phyloP scores from a whole-genome alignment of 768 basidiomycete species.

The Plicaturopsis crispa region DNA sequence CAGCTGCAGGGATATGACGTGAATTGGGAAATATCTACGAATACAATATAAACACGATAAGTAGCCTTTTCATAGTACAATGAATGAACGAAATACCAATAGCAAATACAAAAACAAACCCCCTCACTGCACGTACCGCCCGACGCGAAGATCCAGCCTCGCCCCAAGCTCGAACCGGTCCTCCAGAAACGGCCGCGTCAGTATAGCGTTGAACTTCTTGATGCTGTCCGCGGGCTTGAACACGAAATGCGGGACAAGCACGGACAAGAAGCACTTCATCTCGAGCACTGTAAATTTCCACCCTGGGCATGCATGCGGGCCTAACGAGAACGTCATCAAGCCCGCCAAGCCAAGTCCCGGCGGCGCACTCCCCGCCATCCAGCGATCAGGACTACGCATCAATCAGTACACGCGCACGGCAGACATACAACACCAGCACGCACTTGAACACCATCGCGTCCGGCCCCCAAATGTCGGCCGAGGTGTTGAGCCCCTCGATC shows the following conservation, averaged over 20 bases:
- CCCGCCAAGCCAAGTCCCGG: constrained; percentile 39
- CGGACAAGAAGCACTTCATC: constrained; percentile 43
- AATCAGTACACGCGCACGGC: constrained; percentile 4
- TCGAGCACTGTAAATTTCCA: constrained; percentile 39
- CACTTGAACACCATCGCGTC: constrained; percentile 50
- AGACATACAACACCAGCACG: constrained; percentile 12
- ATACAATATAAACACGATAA: no score
- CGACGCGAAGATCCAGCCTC: constrained; percentile 31
- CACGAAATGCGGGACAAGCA: constrained; percentile 35
- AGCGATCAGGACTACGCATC: constrained; percentile 43
- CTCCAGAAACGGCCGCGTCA: constrained; percentile 41
- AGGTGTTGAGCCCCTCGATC: constrained; percentile 46
- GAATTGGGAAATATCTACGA: no score
- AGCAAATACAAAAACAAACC: no score
- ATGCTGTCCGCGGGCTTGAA: constrained; percentile 36
- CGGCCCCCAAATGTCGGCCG: constrained; percentile 46
- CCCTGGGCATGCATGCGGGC: constrained; percentile 42
- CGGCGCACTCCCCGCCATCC: constrained; percentile 31
- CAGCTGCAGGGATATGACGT: no score
- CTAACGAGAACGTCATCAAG: constrained; percentile 47
- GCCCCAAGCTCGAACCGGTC: constrained; percentile 31
- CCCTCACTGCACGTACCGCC: constrained; percentile 13
- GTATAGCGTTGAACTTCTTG: constrained; percentile 37
- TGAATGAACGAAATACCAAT: no score
- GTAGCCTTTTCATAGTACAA: no score